phyloP scores from a whole-genome alignment of 148 eudicot genomes.

The Fallopia convolvulus region DNA sequence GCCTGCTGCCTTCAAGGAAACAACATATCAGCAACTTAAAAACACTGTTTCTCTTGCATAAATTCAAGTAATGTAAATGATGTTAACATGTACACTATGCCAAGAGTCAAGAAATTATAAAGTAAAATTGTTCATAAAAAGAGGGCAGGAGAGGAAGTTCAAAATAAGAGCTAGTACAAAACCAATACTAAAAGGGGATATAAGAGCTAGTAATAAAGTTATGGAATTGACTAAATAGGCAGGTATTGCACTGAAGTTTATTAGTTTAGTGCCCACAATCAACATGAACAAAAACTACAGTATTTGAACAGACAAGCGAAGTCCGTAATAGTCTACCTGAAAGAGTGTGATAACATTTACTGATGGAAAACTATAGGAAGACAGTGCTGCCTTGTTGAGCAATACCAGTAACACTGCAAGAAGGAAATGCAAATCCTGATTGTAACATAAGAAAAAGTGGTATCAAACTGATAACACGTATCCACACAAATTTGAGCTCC shows the following conservation, averaged over 20 bases:
- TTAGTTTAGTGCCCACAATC: neutral
- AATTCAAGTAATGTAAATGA: no score
- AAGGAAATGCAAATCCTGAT: constrained; percentile 13
- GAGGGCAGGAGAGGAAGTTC: no score
- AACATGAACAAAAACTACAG: neutral
- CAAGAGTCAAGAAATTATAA: no score
- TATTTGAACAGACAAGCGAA: neutral
- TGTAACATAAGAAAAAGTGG: constrained; percentile 3
- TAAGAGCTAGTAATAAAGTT: no score
- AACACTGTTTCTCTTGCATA: no score
- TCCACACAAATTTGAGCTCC: neutral
- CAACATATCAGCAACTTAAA: no score
- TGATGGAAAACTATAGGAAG: constrained; percentile 68
- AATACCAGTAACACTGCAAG: constrained; percentile 64
- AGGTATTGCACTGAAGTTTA: neutral
- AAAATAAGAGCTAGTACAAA: no score
- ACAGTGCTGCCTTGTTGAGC: constrained; percentile 86
- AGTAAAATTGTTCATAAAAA: no score
- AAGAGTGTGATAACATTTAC: constrained; percentile 76
- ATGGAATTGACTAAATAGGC: no score
- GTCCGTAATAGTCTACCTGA: constrained; percentile 39
- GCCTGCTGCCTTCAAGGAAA: no score
- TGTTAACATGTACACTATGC: no score
- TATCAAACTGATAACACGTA: constrained; percentile 1
- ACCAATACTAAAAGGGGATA: no score